Conservation (phyloP, 768 basidiomycete genomes). For the Tylopilus vinaceipallidus region DNA sequence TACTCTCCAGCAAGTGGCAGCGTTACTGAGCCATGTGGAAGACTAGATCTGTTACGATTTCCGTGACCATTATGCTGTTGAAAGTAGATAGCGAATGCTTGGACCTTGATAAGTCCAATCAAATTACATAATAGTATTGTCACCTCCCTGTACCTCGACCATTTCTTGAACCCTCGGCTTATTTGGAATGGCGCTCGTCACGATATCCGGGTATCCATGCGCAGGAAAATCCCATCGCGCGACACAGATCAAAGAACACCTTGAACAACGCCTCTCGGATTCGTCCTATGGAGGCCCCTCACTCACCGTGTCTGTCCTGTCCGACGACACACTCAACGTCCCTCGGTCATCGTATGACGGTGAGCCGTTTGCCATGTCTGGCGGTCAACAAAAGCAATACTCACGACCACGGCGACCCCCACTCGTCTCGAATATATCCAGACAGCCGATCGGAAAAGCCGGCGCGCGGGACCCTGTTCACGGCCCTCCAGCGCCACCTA, state of each 20-base stretch:
- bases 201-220: conserved; percentile 83
- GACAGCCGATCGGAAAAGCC: conserved; percentile 85
- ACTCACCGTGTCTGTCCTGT: conserved; percentile 50
- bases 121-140: too few relatives aligned
- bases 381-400: too few relatives aligned
- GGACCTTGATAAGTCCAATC: too few relatives aligned
- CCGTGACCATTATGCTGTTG: too few relatives aligned
- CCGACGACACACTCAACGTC: conserved; percentile 71
- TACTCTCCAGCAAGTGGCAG: too few relatives aligned
- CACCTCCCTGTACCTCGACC: not conserved
- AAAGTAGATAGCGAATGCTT: too few relatives aligned
- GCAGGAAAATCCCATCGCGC: conserved; percentile 85
- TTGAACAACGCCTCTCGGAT: conserved; percentile 52
- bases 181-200: conserved; percentile 86
- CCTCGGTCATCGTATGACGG: conserved; percentile 70
- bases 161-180: not conserved
- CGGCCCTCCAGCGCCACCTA: conserved; percentile 76
- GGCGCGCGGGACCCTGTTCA: conserved; percentile 79
- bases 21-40: too few relatives aligned
- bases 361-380: conserved; percentile 31
- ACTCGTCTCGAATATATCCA: conserved; percentile 27
- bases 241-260: conserved; percentile 53
- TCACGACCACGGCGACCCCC: too few relatives aligned
- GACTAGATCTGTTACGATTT: too few relatives aligned
- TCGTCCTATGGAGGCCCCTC: conserved; percentile 51